phyloP scores from a whole-genome alignment of 208 protist genomes.

The Leishmania arabica region DNA sequence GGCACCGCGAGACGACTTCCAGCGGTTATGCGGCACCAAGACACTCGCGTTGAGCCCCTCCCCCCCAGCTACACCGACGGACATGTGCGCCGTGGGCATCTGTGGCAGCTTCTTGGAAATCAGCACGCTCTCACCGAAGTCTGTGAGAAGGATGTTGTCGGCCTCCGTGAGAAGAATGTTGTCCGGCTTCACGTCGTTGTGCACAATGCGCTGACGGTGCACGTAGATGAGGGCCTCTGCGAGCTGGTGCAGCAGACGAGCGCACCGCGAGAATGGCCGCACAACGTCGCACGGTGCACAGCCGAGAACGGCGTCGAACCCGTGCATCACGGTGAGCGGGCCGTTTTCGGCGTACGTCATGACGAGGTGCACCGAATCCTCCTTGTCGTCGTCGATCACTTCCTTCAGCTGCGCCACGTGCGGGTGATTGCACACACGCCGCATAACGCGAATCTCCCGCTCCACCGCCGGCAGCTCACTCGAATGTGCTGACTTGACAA shows the following conservation, averaged over 20 bases:
- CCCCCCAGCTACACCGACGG: not conserved
- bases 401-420: slow-evolving; percentile 93
- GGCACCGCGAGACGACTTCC: slow-evolving; percentile 15
- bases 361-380: slow-evolving; percentile 80
- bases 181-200: slow-evolving; percentile 89
- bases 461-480: slow-evolving; percentile 54
- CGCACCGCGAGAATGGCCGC: slow-evolving; percentile 39
- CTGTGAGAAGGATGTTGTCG: slow-evolving; percentile 75
- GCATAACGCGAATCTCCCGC: slow-evolving; percentile 94
- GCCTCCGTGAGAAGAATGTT: slow-evolving; percentile 82
- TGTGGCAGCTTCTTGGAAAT: slow-evolving; percentile 15
- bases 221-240: slow-evolving; percentile 70
- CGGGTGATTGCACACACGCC: slow-evolving; percentile 87
- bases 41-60: slow-evolving; percentile 19
- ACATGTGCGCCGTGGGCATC: not conserved
- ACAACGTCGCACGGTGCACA: slow-evolving; percentile 35
- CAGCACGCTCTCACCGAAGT: slow-evolving; percentile 79
- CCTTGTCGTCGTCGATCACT: slow-evolving; percentile 94
- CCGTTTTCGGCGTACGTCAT: slow-evolving; percentile 53
- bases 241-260: slow-evolving; percentile 51
- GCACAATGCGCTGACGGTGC: slow-evolving; percentile 72
- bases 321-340: slow-evolving; percentile 32
- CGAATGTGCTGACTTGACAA: not conserved
- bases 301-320: slow-evolving; percentile 25
- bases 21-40: slow-evolving; percentile 27